A percentile compares a stretch with the other conserved stretches of the same genome.
Evolutionary conservation across 1,139 yeast genomes (phyloP).

Genomic region (Meyerozyma guilliermondii): DNA sequence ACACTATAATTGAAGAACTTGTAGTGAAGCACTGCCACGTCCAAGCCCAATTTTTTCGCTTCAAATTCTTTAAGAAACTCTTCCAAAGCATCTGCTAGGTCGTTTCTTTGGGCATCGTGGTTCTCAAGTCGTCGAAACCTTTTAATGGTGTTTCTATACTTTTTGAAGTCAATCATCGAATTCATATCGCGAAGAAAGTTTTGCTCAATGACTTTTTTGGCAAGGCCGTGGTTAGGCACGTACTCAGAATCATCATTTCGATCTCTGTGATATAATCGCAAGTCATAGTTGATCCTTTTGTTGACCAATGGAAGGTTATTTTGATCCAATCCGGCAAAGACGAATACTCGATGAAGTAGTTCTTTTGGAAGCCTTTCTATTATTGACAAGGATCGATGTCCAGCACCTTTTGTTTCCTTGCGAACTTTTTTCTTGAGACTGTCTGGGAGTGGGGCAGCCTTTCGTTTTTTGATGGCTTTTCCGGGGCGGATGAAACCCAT

Average conservation of each 20-base stretch:
- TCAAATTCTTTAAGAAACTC: not conserved
- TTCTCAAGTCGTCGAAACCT: not conserved
- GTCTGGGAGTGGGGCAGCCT: not conserved
- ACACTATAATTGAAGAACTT: not conserved
- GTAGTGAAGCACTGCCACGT: not conserved
- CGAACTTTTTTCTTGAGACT: not conserved
- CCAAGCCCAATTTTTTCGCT: not conserved
- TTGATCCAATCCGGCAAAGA: conserved; percentile 23
- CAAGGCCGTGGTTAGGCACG: conserved; percentile 8
- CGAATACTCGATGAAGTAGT: conserved; percentile 25
- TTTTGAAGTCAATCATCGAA: conserved; percentile 7
- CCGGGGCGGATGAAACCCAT: conserved; percentile 34
- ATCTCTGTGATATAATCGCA: conserved; percentile 5
- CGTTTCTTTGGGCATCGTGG: not conserved
- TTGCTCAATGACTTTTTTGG: conserved; percentile 9
- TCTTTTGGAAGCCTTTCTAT: conserved; percentile 28
- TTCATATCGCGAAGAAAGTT: conserved; percentile 20
- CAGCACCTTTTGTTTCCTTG: conserved; percentile 5
- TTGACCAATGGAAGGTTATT: conserved; percentile 24
- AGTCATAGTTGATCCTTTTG: conserved; percentile 14
- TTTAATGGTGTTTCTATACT: not conserved
- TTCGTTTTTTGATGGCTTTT: conserved; percentile 9
- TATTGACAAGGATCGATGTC: conserved; percentile 4
- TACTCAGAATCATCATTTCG: conserved; percentile 8
- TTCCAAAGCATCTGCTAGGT: not conserved